phyloP scores from a whole-genome alignment of 768 basidiomycete genomes.

The Tylopilus cervinicoccineus region DNA sequence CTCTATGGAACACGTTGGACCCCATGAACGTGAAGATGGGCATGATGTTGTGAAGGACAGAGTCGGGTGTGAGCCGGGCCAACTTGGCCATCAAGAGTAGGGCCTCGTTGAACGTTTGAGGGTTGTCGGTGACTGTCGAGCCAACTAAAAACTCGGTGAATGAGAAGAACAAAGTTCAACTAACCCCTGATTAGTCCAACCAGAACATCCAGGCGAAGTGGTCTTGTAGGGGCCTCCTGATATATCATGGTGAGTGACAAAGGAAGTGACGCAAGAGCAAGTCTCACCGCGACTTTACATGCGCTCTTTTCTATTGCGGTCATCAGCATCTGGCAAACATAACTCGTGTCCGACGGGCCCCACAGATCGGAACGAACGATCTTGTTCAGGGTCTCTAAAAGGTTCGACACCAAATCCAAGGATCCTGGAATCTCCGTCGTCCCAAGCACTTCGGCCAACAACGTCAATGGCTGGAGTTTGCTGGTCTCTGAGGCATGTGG shows the following conservation, averaged over 20 bases:
- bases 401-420: conserved; percentile 61
- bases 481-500: conserved; percentile 33
- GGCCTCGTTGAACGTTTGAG: conserved; percentile 93
- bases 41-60: conserved; percentile 93
- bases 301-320: conserved; percentile 70
- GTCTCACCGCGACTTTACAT: conserved; percentile 49
- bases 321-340: conserved; percentile 81
- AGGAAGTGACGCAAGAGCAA: not conserved
- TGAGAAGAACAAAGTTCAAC: not conserved
- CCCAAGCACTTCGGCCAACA: conserved; percentile 68
- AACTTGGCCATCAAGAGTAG: conserved; percentile 82
- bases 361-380: conserved; percentile 55
- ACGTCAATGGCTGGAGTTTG: conserved; percentile 44
- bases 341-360: conserved; percentile 63
- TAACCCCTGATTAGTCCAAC: conserved; percentile 83
- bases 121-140: conserved; percentile 75
- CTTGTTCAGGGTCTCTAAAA: conserved; percentile 70
- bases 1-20: conserved; percentile 94
- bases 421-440: conserved; percentile 65
- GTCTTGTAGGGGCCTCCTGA: conserved; percentile 53
- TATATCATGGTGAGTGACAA: not conserved
- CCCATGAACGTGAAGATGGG: conserved; percentile 99
- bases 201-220: conserved; percentile 77
- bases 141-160: not conserved
- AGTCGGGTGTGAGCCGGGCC: conserved; percentile 81